Evolutionary conservation across 2,329 filamentous ascomycete species (phyloP), one percentile per base, ranked within the genome.

Genomic region (Aspergillus tamarii): DNA sequence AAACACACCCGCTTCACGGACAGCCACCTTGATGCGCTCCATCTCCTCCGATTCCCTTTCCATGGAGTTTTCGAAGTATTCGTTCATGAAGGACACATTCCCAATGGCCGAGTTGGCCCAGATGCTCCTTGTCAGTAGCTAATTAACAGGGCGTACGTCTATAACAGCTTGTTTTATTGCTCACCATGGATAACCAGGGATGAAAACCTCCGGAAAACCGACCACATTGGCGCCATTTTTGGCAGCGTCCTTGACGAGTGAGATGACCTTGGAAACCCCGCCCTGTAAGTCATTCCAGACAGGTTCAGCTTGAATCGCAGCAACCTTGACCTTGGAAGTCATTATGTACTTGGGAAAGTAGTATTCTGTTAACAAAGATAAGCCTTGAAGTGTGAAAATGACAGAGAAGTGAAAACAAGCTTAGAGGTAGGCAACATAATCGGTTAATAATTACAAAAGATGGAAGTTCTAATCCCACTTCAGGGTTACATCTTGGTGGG

Each of bases 191-290:
- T 62, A 62, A 1, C 55, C 54, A 1, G 61, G 61, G 39, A 84
- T 82, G 76, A 80, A 84, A 34, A 80, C 77, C 71, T 85, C 82
- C 0, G 83, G 81, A 60, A 85, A 84, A 0, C 79, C 81, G 2
- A 88, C 69, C 2, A 88, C 75, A 60, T 86, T 81, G 8, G 84
- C 83, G 4, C 82, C 84, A 56, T 83, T 81, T 16, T 73, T 66
- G 1, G 82, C 82, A 1, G 86, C 86, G 67, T 85, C 82, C 59
- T 80, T 74, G 67, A 89, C 87, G 60, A 87, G 77, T 2, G 74
- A 72, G 67, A 84, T 83, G 10, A 85, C 86, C 72, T 88, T 88
- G 2, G 80, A 71, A 1, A 88, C 82, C 14, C 56, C 60, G 11
- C 50, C 63, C n/a, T 63, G 41, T 10, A 67, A 39, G 28, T 65